Percentiles rank a stretch among this genome's conserved stretches.
Evolutionary conservation across 768 basidiomycete genomes (phyloP).

Genomic region (Mycena galopus): DNA sequence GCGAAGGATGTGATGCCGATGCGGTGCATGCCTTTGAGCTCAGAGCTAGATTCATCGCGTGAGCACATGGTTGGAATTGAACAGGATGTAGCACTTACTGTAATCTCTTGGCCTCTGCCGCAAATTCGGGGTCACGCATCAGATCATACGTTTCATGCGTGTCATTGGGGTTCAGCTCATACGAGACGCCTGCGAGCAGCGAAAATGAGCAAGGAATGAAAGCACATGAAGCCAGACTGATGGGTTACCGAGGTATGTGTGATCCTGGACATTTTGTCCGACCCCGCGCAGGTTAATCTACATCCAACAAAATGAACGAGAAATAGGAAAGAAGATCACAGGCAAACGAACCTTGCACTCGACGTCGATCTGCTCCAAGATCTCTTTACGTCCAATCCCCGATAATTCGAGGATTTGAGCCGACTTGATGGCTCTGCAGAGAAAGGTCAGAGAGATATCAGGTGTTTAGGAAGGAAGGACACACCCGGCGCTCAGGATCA

Average conservation of each 20-base stretch:
- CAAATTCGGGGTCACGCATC: constrained; percentile 42
- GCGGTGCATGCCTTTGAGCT: background rate
- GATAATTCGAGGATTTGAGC: constrained; percentile 63
- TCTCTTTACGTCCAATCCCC: constrained; percentile 47
- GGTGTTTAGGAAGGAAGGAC: background rate
- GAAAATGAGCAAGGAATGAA: too few species aligned
- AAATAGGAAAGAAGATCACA: background rate
- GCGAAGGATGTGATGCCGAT: constrained; percentile 43
- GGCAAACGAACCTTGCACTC: background rate
- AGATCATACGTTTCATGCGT: constrained; percentile 40
- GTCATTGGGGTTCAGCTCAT: background rate
- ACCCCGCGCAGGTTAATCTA: constrained; percentile 56
- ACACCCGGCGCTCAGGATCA: background rate
- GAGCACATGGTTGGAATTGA: background rate
- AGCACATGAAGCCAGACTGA: background rate
- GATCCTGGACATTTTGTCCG: constrained; percentile 68
- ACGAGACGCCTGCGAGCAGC: background rate
- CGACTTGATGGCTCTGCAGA: background rate
- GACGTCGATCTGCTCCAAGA: background rate
- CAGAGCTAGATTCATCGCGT: background rate
- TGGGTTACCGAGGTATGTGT: constrained; percentile 39
- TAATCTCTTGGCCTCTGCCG: constrained; percentile 46
- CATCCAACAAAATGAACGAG: constrained; percentile 24
- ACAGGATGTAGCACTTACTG: constrained; percentile 39
- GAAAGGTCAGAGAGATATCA: background rate